Evolutionary conservation across 192 early-diverging fungal species (phyloP).

Genomic region (Coemansia sp.): DNA sequence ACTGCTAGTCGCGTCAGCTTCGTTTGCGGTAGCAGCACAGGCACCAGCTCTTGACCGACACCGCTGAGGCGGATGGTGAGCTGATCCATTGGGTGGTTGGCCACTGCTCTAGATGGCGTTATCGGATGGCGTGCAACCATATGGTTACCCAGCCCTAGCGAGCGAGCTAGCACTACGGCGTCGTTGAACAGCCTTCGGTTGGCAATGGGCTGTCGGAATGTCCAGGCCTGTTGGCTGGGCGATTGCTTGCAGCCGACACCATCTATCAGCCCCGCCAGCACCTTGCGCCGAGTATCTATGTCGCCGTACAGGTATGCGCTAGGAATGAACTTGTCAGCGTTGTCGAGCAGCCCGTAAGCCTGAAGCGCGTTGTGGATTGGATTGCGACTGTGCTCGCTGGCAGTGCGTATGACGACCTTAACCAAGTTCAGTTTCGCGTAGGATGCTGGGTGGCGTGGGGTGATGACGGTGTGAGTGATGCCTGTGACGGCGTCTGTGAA

Average conservation of each 20-base stretch:
- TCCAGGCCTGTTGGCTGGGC: conserved; percentile 6
- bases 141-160: conserved; percentile 18
- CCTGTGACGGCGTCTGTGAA: not conserved
- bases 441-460: conserved; percentile 15
- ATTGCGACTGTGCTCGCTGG: not conserved
- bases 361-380: conserved; percentile 11
- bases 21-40: conserved; percentile 11
- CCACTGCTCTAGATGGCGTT: not conserved
- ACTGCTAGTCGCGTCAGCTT: not conserved
- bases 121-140: not conserved
- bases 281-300: conserved; percentile 11
- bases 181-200: conserved; percentile 13
- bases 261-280: conserved; percentile 17
- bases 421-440: conserved; percentile 3
- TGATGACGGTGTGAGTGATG: conserved; percentile 4
- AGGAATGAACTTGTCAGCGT: conserved; percentile 7
- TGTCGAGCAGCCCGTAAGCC: conserved; percentile 5
- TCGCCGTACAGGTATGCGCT: conserved; percentile 10
- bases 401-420: conserved; percentile 12
- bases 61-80: conserved; percentile 15
- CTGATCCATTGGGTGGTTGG: not conserved
- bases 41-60: conserved; percentile 18
- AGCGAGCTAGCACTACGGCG: conserved; percentile 12
- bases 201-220: conserved; percentile 8
- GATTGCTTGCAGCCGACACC: conserved; percentile 1